Evolutionary conservation across 176 grass and related monocot genomes (phyloP).

Genomic region (Chloris gayana): DNA sequence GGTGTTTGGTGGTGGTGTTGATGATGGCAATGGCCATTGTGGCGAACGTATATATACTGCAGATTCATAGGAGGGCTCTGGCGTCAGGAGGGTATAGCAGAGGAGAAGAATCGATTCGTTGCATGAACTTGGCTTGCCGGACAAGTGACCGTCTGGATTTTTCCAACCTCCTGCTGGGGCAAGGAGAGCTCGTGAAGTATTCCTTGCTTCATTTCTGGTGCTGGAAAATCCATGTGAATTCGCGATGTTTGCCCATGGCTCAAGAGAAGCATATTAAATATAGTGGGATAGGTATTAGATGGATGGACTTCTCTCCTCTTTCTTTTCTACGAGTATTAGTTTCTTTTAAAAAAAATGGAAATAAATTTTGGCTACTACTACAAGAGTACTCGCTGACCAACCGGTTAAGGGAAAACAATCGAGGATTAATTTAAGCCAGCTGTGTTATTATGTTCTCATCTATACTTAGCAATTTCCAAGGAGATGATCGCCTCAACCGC

Average conservation of each 20-base stretch:
- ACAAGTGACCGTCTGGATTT: conserved; percentile 28
- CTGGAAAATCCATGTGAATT: conserved; percentile 38
- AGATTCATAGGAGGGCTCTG: not conserved
- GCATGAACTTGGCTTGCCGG: conserved; percentile 37
- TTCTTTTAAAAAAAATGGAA: too few relatives aligned
- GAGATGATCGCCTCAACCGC: too few relatives aligned
- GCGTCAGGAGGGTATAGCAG: not conserved
- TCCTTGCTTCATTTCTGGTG: conserved; percentile 47
- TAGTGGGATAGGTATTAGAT: conserved; percentile 8
- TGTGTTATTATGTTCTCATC: too few relatives aligned
- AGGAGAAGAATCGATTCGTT: conserved; percentile 47
- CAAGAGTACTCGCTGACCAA: too few relatives aligned
- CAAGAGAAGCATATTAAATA: conserved; percentile 50
- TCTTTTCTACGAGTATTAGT: too few relatives aligned
- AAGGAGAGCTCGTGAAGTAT: conserved; percentile 38
- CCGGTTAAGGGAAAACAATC: too few relatives aligned
- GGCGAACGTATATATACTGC: conserved; percentile 34
- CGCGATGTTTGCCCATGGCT: not conserved
- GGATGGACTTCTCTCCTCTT: not conserved
- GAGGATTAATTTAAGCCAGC: too few relatives aligned
- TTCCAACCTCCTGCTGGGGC: conserved; percentile 22
- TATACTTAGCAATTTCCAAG: too few relatives aligned
- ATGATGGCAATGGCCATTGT: conserved; percentile 30
- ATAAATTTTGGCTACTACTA: too few relatives aligned
- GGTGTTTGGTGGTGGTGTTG: conserved; percentile 13